Base-by-base conservation (phyloP, 345 rosid genomes). In the Luvunga scandens region DNA sequence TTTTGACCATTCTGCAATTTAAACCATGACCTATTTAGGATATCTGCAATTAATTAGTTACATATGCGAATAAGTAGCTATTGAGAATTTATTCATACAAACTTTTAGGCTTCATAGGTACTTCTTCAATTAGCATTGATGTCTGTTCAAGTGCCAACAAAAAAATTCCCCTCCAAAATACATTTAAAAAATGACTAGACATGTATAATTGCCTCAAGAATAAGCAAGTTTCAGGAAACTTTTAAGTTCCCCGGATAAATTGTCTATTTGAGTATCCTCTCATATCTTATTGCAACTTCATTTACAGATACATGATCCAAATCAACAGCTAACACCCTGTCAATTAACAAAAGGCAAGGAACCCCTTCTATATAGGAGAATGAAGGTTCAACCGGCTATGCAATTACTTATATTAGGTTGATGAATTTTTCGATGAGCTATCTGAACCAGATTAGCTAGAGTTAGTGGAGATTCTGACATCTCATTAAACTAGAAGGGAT, bases 1-100 rank as follows among this genome's bases (percentile, higher is more conserved):
- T 76, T 86, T 81, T 78, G 89, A 75, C 83, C 75, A 72, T 65
- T 88, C 95, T 93, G 92, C 83, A 85, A 85, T 80, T 82, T 66
- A 78, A 39, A 77, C 70, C 50, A 27, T 27, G 72, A 64, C 13
- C 28, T 36, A 19, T 71, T 39, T 45, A 75, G 38, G 50, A 79
- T 33, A 67, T 36, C 57, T 56, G 69, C 39, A 82, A 77, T 27
- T 25, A 27, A 66, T 69, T 36, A 78, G 67, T 63, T 48, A 1
- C 27, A 25, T 12, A 65, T 25, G 65, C 50, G 59, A 78, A 75
- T 39, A 48, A 69, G n/a, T 14, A 24, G 10, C n/a, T 48, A 24
- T 45, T 30, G n/a, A 34, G 36, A 78, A 78, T 66, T 21, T 71
- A 72, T 65, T 72, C 13, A 55, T 14, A 63, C 38, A n/a, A 25